phyloP scores from a whole-genome alignment of 73 alveolate genomes.

The Paramecium pentaurelia region DNA sequence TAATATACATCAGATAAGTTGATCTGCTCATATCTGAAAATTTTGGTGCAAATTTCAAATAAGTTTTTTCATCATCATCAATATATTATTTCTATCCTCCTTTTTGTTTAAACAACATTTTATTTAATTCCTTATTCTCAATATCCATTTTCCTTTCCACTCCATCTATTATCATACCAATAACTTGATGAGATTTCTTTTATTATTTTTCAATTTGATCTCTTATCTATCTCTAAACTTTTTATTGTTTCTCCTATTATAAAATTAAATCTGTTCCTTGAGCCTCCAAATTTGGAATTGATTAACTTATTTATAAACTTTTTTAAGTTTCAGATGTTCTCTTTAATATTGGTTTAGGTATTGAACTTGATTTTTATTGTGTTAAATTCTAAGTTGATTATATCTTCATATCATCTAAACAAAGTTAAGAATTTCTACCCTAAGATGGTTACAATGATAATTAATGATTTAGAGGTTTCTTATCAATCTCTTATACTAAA shows the following conservation, averaged over 20 bases:
- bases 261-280: constrained; percentile 10
- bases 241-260: neutral
- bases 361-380: neutral
- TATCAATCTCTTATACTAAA: neutral
- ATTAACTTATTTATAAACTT: neutral
- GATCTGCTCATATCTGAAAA: constrained; percentile 26
- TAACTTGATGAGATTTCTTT: constrained; percentile 14
- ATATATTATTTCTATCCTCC: constrained; percentile 28
- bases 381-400: neutral
- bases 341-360: neutral
- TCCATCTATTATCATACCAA: constrained; percentile 32
- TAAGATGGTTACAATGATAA: neutral
- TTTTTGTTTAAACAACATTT: neutral
- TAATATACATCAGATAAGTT: constrained; percentile 36
- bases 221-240: neutral
- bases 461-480: neutral
- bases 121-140: constrained; percentile 1
- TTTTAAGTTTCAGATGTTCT: neutral
- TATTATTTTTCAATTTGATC: neutral
- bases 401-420: neutral
- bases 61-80: constrained; percentile 37
- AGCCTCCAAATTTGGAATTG: neutral
- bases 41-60: neutral
- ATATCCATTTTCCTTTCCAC: constrained; percentile 41
- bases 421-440: neutral